Base-by-base conservation (phyloP, 495 filamentous ascomycete species). In the Penicillium herquei region DNA sequence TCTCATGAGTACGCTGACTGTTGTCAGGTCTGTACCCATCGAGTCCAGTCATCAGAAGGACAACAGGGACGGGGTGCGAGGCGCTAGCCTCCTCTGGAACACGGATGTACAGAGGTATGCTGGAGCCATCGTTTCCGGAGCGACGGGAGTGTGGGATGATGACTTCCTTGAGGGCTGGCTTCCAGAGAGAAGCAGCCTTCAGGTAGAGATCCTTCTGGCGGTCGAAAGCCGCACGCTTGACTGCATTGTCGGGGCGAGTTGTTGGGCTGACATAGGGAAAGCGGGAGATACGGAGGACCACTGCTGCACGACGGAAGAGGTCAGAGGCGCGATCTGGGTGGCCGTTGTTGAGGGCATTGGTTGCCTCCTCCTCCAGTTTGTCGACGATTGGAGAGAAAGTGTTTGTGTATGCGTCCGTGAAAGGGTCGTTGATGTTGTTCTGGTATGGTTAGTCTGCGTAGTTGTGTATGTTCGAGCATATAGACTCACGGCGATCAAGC, bases 21-120 rank as follows among this genome's bases (percentile, higher is more conserved):
- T 91, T 89, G 62, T 93, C 89, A 0, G 88, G 87, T 12, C 89
- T 72, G 63, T 93, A 91, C 9, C 89, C 89, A 59, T 93, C 89
- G 12, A 93, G 75, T 0, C 89, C 89, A 0, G 86, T 90, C 72
- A 91, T 79, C 33, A 91, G 77, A 16, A 93, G 70, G 4, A 93
- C 81, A 4, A 80, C 73, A 0, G 89, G 87, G 2, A 74, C 74
- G 4, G 73, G 79, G 18, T 76, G 73, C 6, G 59, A 51, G 0
- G 59, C 55, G 3, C 68, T 57, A 0, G 75, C 78, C 39, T 60
- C 57, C 14, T 66, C 57, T 0, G 89, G 88, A 0, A 84, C 55
- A 9, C 87, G 82, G 39, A 88, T 68, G 63, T 87, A 88, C 8
- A 87, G 66, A 3, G 87, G 86, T 52, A 92, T 86, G 2, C 63